Evolutionary conservation across 306 rosid genomes (phyloP).

Genomic region (Neltuma alba): DNA sequence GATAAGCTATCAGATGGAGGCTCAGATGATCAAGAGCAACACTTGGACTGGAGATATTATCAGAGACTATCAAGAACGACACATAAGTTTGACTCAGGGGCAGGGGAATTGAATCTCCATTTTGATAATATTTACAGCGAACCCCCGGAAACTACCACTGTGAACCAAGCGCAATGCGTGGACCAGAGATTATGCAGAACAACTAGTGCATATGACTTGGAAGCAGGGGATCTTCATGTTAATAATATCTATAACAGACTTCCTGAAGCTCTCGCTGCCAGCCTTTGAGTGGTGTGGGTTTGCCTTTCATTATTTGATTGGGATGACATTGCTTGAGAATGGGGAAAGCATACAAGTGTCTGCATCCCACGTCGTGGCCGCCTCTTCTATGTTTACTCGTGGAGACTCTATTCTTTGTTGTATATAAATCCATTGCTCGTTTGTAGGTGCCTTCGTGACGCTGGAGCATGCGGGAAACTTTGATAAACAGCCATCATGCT

Average conservation of each 20-base stretch:
- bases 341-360: constrained; percentile 23
- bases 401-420: constrained; percentile 70
- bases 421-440: constrained; percentile 60
- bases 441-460: constrained; percentile 37
- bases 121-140: constrained; percentile 78
- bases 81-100: constrained; percentile 55
- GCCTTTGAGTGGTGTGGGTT: constrained; percentile 43
- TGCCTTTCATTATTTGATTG: constrained; percentile 36
- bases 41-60: constrained; percentile 51
- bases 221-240: too few species aligned
- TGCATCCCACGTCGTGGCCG: constrained; percentile 42
- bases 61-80: constrained; percentile 50
- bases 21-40: constrained; percentile 61
- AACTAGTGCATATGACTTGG: too few species aligned
- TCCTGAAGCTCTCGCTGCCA: constrained; percentile 36
- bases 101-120: constrained; percentile 65
- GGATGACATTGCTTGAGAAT: too few species aligned
- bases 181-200: too few species aligned
- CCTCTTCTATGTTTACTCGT: constrained; percentile 26
- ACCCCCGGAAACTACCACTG: constrained; percentile 50
- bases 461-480: constrained; percentile 13
- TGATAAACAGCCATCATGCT: background rate
- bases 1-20: constrained; percentile 65
- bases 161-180: too few species aligned
- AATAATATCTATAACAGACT: too few species aligned